Base-by-base conservation (phyloP, 352 stramenopile genomes). In the Phytophthora cactorum region DNA sequence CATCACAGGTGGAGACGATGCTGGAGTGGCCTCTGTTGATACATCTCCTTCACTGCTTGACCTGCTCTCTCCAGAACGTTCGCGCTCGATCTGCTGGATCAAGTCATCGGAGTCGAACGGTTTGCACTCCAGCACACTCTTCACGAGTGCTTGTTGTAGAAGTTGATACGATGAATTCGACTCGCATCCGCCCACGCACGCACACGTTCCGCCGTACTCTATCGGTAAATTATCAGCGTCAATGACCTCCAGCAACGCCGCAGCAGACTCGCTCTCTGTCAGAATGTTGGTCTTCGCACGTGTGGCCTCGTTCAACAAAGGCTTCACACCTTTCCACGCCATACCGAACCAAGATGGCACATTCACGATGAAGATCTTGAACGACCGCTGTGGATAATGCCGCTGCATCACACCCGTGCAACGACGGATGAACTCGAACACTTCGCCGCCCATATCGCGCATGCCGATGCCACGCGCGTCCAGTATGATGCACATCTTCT, bases 301-400 rank as follows among this genome's bases (percentile, higher is more conserved):
- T 2, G 91, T 97, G 11, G 90, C 86, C 51, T 96, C 88, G 57
- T 97, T 93, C 57, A 97, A 50, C 2, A 98, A 60, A 15, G 88
- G 85, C 59, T 94, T 92, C 59, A 98, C 88, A 15, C 89, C 83
- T 63, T 97, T 97, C 92, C 92, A 98, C 29, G 87, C 82, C 71
- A 97, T 91, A 31, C 86, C 91, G 63, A 98, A 98, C 89, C 89
- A 97, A 15, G 83, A 93, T 15, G 91, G 91, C 2, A 96, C 92
- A 59, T 97, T 97, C 44, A 97, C 74, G 45, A 98, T 85, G 61
- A 97, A 97, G 57, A 98, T 97, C 70, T 96, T 96, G 78, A 87
- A 91, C 44, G 86, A 97, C 5, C 87, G 79, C 72, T 97, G 88
- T 15, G 89, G 87, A 54, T 97, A 97, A 70, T 97, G 88, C 10